Percentiles rank a stretch among this genome's conserved stretches.
Evolutionary conservation across 2,329 filamentous ascomycete genomes (phyloP).

Genomic region (Fusarium piperis): DNA sequence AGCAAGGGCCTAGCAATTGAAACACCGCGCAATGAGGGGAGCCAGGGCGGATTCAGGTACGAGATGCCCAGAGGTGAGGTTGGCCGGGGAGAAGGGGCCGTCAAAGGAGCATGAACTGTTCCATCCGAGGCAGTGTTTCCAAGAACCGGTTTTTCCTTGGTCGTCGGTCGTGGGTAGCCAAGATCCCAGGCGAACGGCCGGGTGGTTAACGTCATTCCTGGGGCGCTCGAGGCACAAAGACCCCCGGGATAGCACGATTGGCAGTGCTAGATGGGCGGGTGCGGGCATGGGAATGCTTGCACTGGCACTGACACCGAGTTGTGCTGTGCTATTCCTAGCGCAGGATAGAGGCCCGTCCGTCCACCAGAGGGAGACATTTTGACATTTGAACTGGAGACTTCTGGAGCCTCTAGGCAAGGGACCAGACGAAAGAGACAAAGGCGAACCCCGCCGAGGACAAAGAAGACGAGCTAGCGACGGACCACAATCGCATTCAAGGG

Average conservation of each 20-base stretch:
- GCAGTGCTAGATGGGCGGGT: conserved; percentile 11
- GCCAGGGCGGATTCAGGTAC: conserved; percentile 17
- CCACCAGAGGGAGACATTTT: conserved; percentile 27
- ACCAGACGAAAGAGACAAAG: conserved; percentile 21
- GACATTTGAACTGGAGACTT: conserved; percentile 31
- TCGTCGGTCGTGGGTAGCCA: conserved; percentile 8
- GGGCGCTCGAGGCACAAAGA: conserved; percentile 20
- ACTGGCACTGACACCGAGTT: not conserved
- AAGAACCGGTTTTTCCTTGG: conserved; percentile 30
- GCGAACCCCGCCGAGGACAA: conserved; percentile 13
- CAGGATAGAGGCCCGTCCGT: conserved; percentile 27
- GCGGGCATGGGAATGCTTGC: conserved; percentile 37
- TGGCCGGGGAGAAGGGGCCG: conserved; percentile 9
- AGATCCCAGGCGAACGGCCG: conserved; percentile 9
- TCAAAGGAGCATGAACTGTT: conserved; percentile 33
- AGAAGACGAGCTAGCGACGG: conserved; percentile 2
- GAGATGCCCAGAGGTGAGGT: conserved; percentile 5
- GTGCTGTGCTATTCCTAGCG: conserved; percentile 37
- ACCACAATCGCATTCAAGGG: conserved; percentile 18
- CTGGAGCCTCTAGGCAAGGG: conserved; percentile 1
- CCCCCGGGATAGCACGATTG: conserved; percentile 26
- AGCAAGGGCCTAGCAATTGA: conserved; percentile 33
- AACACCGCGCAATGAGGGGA: conserved; percentile 24
- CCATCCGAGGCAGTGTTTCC: conserved; percentile 31
- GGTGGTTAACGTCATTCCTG: conserved; percentile 37